These are phyloP conservation scores for Tilletia caries DNA, from an alignment of 1,284 basidiomycete genomes.

Conservation along the genomic window DNA sequence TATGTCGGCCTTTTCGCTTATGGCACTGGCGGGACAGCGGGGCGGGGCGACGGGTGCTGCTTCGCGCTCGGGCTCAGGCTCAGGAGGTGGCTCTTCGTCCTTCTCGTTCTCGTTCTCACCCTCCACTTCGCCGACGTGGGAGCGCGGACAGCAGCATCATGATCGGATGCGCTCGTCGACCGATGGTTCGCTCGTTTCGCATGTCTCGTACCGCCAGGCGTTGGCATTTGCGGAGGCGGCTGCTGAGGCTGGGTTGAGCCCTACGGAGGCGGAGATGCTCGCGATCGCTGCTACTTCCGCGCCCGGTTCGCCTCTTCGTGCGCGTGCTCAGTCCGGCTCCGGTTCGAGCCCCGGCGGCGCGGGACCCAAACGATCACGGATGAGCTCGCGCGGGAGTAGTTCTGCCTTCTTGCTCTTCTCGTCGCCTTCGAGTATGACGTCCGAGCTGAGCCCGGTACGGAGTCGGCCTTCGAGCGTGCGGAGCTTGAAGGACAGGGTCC, in stretches of 20 bases:
- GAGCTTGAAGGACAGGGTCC: background rate
- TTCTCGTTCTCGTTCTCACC: background rate
- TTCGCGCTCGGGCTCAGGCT: too few species aligned
- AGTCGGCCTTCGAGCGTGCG: background rate
- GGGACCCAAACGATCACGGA: too few species aligned
- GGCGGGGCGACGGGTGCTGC: background rate
- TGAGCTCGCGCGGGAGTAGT: too few species aligned
- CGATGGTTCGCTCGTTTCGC: background rate
- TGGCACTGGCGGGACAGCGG: background rate
- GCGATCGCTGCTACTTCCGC: background rate
- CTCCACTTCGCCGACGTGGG: background rate
- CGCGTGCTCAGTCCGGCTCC: background rate
- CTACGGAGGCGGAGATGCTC: conserved; percentile 1
- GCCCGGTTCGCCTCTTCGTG: background rate
- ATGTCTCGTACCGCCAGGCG: background rate
- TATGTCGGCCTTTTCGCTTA: background rate
- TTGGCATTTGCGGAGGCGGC: background rate
- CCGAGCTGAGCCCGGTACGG: background rate
- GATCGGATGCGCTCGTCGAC: too few species aligned
- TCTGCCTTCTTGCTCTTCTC: background rate
- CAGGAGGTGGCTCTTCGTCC: background rate
- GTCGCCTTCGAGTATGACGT: background rate
- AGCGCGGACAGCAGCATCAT: background rate
- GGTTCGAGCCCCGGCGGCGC: background rate
- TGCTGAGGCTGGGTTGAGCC: background rate